These are phyloP conservation scores for Hyparrhenia diplandra DNA, from an alignment of 176 grass and related monocot genomes.

Conservation along the genomic window DNA sequence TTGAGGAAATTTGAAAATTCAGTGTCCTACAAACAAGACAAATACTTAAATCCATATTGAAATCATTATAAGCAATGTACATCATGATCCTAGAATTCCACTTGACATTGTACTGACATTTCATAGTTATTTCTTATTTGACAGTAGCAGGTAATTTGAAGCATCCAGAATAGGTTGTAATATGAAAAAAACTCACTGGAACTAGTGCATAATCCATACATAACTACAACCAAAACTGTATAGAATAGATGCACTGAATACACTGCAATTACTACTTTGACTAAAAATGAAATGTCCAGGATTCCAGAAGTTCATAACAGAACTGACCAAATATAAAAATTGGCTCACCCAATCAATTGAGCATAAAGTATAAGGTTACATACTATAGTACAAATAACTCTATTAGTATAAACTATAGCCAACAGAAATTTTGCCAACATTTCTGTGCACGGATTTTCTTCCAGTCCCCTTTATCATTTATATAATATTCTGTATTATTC, in stretches of 20 bases:
- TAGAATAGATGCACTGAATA: neutral
- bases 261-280: neutral
- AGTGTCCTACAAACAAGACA: slow-evolving; percentile 64
- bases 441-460: neutral
- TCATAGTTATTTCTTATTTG: neutral
- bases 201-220: neutral
- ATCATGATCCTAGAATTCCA: neutral
- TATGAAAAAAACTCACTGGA: neutral
- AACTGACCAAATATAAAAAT: neutral
- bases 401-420: neutral
- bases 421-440: neutral
- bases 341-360: neutral
- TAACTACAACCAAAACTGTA: neutral
- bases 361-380: neutral
- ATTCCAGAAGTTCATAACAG: neutral
- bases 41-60: slow-evolving; percentile 5
- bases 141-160: neutral
- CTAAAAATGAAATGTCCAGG: neutral
- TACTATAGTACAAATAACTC: neutral
- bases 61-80: neutral
- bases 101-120: neutral
- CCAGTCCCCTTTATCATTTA: neutral
- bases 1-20: slow-evolving; percentile 67
- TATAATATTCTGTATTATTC: too few relatives aligned
- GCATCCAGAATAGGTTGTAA: neutral